Percentiles rank a stretch among this genome's conserved stretches.
phyloP scores from a whole-genome alignment of 2,329 filamentous ascomycete genomes.

The Penicillium sp. region DNA sequence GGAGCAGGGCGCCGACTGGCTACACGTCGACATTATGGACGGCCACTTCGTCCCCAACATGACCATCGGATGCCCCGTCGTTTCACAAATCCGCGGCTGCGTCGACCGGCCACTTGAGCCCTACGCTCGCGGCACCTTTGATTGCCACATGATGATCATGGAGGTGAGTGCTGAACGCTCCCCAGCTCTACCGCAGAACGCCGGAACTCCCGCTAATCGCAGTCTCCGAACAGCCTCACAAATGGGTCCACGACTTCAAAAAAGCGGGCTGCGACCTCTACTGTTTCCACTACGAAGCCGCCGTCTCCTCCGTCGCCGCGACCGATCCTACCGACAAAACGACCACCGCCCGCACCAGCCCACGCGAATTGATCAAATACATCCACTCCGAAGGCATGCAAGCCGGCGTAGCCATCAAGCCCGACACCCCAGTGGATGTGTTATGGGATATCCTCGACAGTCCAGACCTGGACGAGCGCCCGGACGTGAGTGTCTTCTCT shows the following conservation, averaged over 20 bases:
- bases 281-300: slow-evolving; percentile 99
- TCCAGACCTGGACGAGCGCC: slow-evolving; percentile 71
- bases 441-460: slow-evolving; percentile 87
- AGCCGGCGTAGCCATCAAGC: slow-evolving; percentile 95
- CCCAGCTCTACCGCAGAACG: slow-evolving; percentile 1
- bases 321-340: slow-evolving; percentile 73
- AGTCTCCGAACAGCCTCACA: slow-evolving; percentile 80
- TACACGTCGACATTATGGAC: slow-evolving; percentile 97
- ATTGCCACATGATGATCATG: slow-evolving; percentile 99
- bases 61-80: slow-evolving; percentile 92
- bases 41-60: slow-evolving; percentile 99
- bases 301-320: slow-evolving; percentile 79
- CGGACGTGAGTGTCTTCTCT: slow-evolving; percentile 71
- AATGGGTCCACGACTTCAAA: slow-evolving; percentile 96
- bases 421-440: slow-evolving; percentile 86
- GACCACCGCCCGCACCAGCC: slow-evolving; percentile 72
- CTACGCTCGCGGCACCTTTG: slow-evolving; percentile 86
- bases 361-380: slow-evolving; percentile 82
- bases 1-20: slow-evolving; percentile 83
- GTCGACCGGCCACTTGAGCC: slow-evolving; percentile 73
- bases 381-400: slow-evolving; percentile 88
- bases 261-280: slow-evolving; percentile 96
- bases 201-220: not conserved
- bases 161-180: slow-evolving; percentile 66
- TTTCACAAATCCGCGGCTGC: slow-evolving; percentile 87